Evolutionary conservation across 768 basidiomycete species (phyloP), one percentile per base, ranked within the genome.

Genomic region (Lentinula detonsa): DNA sequence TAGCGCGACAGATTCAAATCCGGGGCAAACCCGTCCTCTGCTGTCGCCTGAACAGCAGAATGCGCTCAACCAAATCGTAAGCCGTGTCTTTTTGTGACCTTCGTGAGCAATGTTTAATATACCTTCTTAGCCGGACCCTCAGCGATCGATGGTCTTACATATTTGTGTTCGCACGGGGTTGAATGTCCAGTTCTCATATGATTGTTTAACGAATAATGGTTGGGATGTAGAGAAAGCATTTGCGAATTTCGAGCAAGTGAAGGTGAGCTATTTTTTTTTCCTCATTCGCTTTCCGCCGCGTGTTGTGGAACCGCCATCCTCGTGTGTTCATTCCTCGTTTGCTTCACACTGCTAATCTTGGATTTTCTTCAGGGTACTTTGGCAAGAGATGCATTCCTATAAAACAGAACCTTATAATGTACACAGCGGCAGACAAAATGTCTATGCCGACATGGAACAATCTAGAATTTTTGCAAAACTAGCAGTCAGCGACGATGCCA

Each of bases 241-340:
- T 28, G 80, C 81, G 54, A 95, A 96, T 69, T 98, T 94, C 72
- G 86, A 93, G 68, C 81, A 90, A 70, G 90, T 98, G 67, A 91
- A 90, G 84, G 91, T 91, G 64, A 31, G 46, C 10, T 53, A 51
- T 51, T 28, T 28, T 34, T 28, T 10, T n/a, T 7, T 23, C 33
- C n/a, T 51, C 34, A 8, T 5, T 13, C 11, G 50, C 23, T 51
- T 21, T 21, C 50, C 21, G 18, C 48, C 48, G 10, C n/a, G 48
- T 51, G 50, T 52, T 18, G 11, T 11, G 48, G 42, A 18, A 43
- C 42, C 55, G 54, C 61, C 39, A 57, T 23, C 57, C 28, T 28
- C 28, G 28, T 28, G 28, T 39, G 37, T 8, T 8, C 37, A 39
- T 39, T 5, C 7, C 37, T 13, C 37, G 37, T 39, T 62, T 68